These are phyloP conservation scores for Penicillium polonicum DNA, from an alignment of 2,329 filamentous ascomycete genomes.

Conservation along the genomic window DNA sequence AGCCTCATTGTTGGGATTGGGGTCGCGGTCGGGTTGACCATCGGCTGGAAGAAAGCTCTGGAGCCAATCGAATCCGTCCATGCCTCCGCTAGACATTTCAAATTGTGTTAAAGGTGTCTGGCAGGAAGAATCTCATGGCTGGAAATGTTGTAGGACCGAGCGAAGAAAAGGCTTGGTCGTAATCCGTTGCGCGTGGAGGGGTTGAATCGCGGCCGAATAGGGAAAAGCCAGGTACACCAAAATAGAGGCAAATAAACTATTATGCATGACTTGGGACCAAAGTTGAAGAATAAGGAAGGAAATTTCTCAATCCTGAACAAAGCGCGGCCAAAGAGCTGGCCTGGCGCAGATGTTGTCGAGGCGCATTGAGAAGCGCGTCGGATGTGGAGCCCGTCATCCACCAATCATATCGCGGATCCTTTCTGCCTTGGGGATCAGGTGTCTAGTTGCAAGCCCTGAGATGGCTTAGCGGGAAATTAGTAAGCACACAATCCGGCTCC, in stretches of 20 bases:
- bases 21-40: neutral
- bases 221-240: too few relatives aligned
- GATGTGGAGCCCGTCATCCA: neutral
- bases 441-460: conserved; percentile 13
- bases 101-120: neutral
- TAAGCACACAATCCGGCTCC: conserved; percentile 28
- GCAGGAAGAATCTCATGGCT: neutral
- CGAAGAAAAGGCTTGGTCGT: neutral
- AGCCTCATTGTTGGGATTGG: neutral
- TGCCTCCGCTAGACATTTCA: neutral
- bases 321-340: neutral
- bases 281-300: too few relatives aligned
- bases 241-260: neutral
- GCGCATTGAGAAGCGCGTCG: neutral
- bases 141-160: neutral
- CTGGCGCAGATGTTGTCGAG: neutral
- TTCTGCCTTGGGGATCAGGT: neutral
- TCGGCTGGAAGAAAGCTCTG: neutral
- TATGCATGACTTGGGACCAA: neutral
- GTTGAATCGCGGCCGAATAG: neutral
- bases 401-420: neutral
- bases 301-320: neutral
- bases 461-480: conserved; percentile 22
- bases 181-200: neutral
- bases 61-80: neutral